Evolutionary conservation across 1,284 basidiomycete genomes (phyloP).

Genomic region (Cutaneotrichosporon curvatum): DNA sequence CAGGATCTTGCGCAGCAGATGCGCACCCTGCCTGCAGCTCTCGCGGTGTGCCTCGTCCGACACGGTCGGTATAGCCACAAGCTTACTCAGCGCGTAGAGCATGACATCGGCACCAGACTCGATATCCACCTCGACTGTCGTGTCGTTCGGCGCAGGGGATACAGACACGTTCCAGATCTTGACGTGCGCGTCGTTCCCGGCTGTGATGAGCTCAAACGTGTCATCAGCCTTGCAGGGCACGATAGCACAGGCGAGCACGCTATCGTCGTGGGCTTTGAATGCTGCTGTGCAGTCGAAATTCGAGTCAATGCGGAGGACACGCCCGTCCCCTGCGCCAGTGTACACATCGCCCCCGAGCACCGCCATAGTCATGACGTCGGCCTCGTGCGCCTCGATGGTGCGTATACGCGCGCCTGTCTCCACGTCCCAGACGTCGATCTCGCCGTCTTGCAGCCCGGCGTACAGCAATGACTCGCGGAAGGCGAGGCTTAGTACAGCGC

Average conservation of each 20-base stretch:
- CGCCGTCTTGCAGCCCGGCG: slow-evolving; percentile 88
- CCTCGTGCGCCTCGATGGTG: slow-evolving; percentile 76
- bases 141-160: background rate
- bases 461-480: slow-evolving; percentile 73
- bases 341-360: slow-evolving; percentile 70
- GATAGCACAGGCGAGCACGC: slow-evolving; percentile 68
- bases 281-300: slow-evolving; percentile 74
- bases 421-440: slow-evolving; percentile 84
- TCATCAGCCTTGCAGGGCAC: slow-evolving; percentile 12
- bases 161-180: slow-evolving; percentile 52
- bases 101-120: slow-evolving; percentile 47
- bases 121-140: slow-evolving; percentile 16
- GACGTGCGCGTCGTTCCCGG: slow-evolving; percentile 74
- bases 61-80: slow-evolving; percentile 80
- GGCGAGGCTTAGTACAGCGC: slow-evolving; percentile 67
- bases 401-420: slow-evolving; percentile 80
- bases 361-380: slow-evolving; percentile 73
- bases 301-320: slow-evolving; percentile 71
- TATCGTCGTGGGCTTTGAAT: slow-evolving; percentile 72
- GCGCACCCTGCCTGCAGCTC: slow-evolving; percentile 76
- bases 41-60: slow-evolving; percentile 68
- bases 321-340: slow-evolving; percentile 73
- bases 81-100: slow-evolving; percentile 66
- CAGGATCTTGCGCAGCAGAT: slow-evolving; percentile 80
- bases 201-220: slow-evolving; percentile 58